Base-by-base conservation (phyloP, 495 filamentous ascomycete species). In the Trichoderma virens region DNA sequence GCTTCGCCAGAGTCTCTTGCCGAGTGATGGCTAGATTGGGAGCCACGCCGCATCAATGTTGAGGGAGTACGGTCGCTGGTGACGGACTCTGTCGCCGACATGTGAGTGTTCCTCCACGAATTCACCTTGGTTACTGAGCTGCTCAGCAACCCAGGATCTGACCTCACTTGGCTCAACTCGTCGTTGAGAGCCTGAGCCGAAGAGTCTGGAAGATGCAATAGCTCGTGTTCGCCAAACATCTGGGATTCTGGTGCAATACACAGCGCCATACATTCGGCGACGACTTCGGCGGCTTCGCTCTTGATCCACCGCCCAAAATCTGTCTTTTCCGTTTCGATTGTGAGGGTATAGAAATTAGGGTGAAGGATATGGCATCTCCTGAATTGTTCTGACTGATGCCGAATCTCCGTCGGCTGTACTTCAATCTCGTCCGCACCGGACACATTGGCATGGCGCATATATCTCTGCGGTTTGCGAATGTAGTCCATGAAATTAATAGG, bases 401-500 rank as follows among this genome's bases (percentile, higher is more conserved):
- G 80, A 64, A 92, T 88, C n/a, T 88, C 83, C 31, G 80, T 82
- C 39, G 88, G 86, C 64, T 89, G 84, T 9, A 91, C 80, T 67
- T 91, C 88, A 51, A 91, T 79, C 51, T 88, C 85, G 31, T 90
- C 85, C 25, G 82, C 81, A 61, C 84, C 85, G 39, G 82, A 72
- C 63, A 83, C 83, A 59, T 86, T 78, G 7, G 83, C 81, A 67
- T 86, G 82, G 43, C 87, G 83, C 2, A 92, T 74, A 65, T 86
- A 90, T 68, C 85, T 82, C 39, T 88, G 82, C 3, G 89, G 88
- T 67, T 92, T 90, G 28, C 88, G 80, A 56, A 92, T 87, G 73
- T 89, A 92, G 67, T 84, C 84, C 78, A 87, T 82, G 70, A 92
- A 87, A 70, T 90, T 90, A 65, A 90, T 82, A n/a, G 89, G 89